Percentiles rank a stretch among this genome's conserved stretches.
Conservation (phyloP, 176 grass and related monocot genomes). For the Poa annua region DNA sequence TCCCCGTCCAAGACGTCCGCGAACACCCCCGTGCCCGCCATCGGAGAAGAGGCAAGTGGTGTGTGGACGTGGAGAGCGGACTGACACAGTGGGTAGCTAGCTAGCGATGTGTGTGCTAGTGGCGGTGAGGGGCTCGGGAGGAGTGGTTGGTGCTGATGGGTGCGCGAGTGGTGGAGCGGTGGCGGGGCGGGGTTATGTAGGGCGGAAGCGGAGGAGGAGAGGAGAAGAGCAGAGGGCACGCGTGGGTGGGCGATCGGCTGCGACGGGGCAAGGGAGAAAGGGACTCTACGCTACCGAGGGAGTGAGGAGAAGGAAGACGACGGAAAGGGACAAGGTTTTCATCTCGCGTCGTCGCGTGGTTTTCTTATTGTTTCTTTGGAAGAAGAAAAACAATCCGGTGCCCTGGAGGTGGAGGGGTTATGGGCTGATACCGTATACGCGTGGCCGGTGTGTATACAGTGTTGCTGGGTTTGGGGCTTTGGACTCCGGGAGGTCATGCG, state of each 20-base stretch:
- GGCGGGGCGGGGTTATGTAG: constrained; percentile 39
- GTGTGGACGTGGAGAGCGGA: neutral
- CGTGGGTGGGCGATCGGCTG: constrained; percentile 23
- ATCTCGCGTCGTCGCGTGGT: neutral
- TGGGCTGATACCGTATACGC: neutral
- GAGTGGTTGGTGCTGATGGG: constrained; percentile 38
- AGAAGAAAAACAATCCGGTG: neutral
- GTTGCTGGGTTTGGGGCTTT: neutral
- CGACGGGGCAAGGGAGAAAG: neutral
- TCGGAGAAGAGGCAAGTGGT: constrained; percentile 9
- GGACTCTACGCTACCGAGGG: constrained; percentile 16
- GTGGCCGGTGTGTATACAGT: neutral
- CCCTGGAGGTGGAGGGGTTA: no score
- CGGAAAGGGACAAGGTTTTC: constrained; percentile 35
- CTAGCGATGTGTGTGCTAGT: constrained; percentile 13
- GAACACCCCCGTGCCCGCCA: constrained; percentile 75
- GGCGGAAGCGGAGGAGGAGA: neutral
- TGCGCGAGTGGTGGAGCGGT: constrained; percentile 47
- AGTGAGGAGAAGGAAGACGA: neutral
- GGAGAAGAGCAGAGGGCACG: constrained; percentile 2
- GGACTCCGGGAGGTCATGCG: neutral
- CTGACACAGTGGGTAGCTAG: neutral
- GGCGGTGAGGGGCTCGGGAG: constrained; percentile 37
- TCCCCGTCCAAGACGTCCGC: constrained; percentile 75
- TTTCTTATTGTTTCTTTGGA: neutral